phyloP scores from a whole-genome alignment of 208 protist species.

The Leishmania tropica region DNA sequence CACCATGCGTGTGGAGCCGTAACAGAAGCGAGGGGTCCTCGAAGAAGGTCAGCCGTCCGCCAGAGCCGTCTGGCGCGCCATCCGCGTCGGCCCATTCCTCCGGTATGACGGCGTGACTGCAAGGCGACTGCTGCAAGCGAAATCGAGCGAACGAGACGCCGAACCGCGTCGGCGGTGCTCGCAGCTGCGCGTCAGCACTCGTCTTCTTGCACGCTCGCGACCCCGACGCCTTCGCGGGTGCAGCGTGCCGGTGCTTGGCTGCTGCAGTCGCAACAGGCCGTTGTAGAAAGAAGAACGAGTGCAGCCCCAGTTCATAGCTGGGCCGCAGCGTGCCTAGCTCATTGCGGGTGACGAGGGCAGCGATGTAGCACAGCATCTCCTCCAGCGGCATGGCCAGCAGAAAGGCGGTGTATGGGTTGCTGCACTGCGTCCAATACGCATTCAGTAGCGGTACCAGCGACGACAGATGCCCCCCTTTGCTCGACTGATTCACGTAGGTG shows the following conservation, averaged over 20 bases:
- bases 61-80: constrained; percentile 14
- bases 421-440: not conserved
- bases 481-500: constrained; percentile 5
- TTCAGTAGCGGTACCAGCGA: not conserved
- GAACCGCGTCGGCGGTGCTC: constrained; percentile 4
- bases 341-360: constrained; percentile 27
- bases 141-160: constrained; percentile 23
- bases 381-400: constrained; percentile 25
- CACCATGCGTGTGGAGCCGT: not conserved
- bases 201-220: not conserved
- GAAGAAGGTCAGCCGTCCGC: constrained; percentile 16
- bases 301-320: constrained; percentile 19
- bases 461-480: too few relatives aligned
- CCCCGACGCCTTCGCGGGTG: not conserved
- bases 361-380: constrained; percentile 27
- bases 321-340: constrained; percentile 31
- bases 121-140: constrained; percentile 28
- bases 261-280: not conserved
- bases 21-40: constrained; percentile 31
- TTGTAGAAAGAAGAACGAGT: constrained; percentile 38
- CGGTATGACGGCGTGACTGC: constrained; percentile 14
- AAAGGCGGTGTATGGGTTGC: not conserved
- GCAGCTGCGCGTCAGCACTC: not conserved
- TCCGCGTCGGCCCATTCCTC: constrained; percentile 18
- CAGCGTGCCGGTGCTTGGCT: not conserved